A percentile compares a stretch with the other conserved stretches of the same genome.
Conservation (phyloP, 1,139 yeast species). For the Candida albicans region DNA sequence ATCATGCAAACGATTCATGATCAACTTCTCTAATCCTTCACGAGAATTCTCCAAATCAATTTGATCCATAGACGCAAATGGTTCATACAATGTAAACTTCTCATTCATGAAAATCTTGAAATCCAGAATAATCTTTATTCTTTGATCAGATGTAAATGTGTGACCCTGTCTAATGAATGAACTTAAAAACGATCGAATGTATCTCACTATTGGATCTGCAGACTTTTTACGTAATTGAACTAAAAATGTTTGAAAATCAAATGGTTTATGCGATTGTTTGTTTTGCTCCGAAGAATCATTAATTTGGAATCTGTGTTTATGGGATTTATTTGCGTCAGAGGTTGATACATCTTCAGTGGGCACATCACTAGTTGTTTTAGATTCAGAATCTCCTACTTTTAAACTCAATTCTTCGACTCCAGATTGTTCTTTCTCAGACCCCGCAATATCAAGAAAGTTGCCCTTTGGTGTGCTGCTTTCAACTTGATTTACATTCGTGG, state of each 20-base stretch:
- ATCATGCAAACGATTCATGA: conserved; percentile 82
- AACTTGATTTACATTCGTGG: too few relatives aligned
- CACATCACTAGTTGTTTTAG: not conserved
- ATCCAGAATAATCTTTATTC: conserved; percentile 71
- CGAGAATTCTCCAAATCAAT: conserved; percentile 67
- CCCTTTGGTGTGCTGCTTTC: too few relatives aligned
- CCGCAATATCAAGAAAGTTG: conserved; percentile 12
- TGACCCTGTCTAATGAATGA: conserved; percentile 67
- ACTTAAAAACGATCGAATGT: conserved; percentile 73
- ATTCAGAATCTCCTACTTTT: not conserved
- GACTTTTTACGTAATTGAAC: conserved; percentile 66
- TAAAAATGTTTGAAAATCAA: conserved; percentile 83
- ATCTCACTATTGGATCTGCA: conserved; percentile 89
- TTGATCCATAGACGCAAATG: conserved; percentile 66
- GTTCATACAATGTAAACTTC: conserved; percentile 66
- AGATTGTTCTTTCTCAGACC: conserved; percentile 16
- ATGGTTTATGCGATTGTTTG: conserved; percentile 51
- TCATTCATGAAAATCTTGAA: conserved; percentile 70
- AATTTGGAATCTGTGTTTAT: conserved; percentile 13
- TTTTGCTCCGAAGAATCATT: conserved; percentile 29
- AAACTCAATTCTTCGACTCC: conserved; percentile 18
- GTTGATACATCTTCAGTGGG: too few relatives aligned
- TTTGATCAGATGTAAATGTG: conserved; percentile 72
- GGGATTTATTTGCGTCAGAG: not conserved
- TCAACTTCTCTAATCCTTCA: conserved; percentile 89